Evolutionary conservation across 768 basidiomycete species (phyloP), one percentile per base, ranked within the genome.

Genomic region (Omphalotus guepiniiformis): DNA sequence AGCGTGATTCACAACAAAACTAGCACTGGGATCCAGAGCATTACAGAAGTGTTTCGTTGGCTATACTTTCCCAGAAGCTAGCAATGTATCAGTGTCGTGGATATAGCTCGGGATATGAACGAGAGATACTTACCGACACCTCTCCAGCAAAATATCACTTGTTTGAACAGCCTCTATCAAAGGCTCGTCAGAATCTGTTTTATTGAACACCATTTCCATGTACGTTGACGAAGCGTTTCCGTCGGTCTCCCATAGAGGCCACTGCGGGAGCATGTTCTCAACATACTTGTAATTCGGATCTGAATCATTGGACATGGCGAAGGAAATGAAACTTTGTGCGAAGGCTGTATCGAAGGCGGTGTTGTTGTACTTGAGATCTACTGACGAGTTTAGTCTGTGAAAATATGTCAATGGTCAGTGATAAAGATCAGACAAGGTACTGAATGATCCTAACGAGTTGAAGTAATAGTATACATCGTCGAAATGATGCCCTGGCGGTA

Each of bases 191-290:
- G 52, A 52, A 8, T 39, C 63, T 1, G 71, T 72, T 40, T 57
- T 48, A 48, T 75, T 78, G 55, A 77, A 80, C 6, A 75, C 45
- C 71, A 80, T 76, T 57, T 78, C 75, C 2, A 53, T 55, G 9
- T 52, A 4, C 3, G 42, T 54, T 7, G 13, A 18, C 2, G 29
- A n/a, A 23, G n/a, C n/a, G 0, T 45, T 49, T 2, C 52, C 53
- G n/a, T n/a, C n/a, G 1, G 48, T 54, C 2, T 43, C 43, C 63
- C 64, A 73, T 7, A 35, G 36, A 0, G 51, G 47, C 71, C 72
- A 75, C 0, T 22, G 28, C n/a, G 73, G 73, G 0, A 67, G 69
- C 28, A 70, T 68, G 11, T 55, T 58, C 4, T 27, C 41, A 5
- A 29, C 40, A 21, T 30, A 23, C 21, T 39, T 40, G 30, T 39